Evolutionary conservation across 139 green algal species (phyloP).

Genomic region (Haematococcus sp.): DNA sequence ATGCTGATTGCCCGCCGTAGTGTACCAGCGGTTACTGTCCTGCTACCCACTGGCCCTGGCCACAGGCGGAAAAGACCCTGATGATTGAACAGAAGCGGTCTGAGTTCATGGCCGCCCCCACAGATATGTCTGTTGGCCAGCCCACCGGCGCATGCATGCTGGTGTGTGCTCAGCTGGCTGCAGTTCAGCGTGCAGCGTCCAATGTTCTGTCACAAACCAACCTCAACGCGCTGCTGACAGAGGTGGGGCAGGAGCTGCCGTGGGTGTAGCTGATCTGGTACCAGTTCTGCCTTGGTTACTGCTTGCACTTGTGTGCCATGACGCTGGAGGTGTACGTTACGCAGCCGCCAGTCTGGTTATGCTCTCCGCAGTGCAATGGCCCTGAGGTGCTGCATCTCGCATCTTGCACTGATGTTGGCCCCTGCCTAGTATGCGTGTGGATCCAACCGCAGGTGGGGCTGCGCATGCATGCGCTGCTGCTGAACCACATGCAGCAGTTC

Average conservation of each 20-base stretch:
- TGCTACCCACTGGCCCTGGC: background rate
- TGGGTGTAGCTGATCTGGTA: no score
- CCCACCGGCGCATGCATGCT: slow-evolving; percentile 53
- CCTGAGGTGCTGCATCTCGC: no score
- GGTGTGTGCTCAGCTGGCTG: slow-evolving; percentile 34
- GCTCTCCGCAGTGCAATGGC: no score
- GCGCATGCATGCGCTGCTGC: slow-evolving; percentile 30
- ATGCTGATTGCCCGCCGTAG: no score
- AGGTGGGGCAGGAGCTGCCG: slow-evolving; percentile 31
- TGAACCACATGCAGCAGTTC: slow-evolving; percentile 61
- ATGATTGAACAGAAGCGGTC: slow-evolving; percentile 45
- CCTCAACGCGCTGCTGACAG: slow-evolving; percentile 32
- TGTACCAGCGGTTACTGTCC: no score
- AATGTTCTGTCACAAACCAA: slow-evolving; percentile 48
- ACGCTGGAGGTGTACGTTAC: no score
- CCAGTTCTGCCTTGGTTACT: no score
- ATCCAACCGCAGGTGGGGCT: slow-evolving; percentile 27
- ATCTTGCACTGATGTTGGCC: no score
- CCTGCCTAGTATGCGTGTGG: no score
- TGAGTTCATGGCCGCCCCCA: slow-evolving; percentile 47
- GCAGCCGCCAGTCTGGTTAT: no score
- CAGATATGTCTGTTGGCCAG: slow-evolving; percentile 30
- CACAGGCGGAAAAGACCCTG: slow-evolving; percentile 40
- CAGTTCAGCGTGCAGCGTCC: slow-evolving; percentile 20
- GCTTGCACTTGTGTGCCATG: no score